phyloP scores from a whole-genome alignment of 306 rosid genomes.

The Herpetospermum pedunculosum region DNA sequence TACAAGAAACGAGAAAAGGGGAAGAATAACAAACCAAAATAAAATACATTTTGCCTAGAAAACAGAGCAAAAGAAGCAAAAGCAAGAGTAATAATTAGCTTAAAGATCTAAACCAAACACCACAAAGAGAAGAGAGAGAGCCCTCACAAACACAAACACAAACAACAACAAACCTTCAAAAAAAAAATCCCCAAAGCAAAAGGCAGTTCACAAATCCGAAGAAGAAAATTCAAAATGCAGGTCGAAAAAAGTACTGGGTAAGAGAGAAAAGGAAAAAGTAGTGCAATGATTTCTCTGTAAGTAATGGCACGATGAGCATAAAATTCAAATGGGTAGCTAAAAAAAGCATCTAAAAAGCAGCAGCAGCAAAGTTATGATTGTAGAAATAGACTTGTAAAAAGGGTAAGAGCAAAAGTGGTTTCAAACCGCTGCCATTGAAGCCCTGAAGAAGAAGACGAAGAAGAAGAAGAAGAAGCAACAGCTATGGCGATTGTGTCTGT shows the following conservation, averaged over 20 bases:
- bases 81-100: conserved; percentile 12
- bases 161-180: neutral
- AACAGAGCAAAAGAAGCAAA: conserved; percentile 9
- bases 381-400: neutral
- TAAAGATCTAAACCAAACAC: conserved; percentile 35
- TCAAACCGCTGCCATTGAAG: conserved; percentile 3
- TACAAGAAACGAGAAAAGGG: neutral
- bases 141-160: neutral
- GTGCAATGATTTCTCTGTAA: conserved; percentile 6
- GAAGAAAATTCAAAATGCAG: conserved; percentile 4
- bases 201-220: neutral
- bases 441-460: neutral
- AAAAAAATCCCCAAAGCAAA: neutral
- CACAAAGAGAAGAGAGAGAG: no score
- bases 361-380: conserved; percentile 6
- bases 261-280: neutral
- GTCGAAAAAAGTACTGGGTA: neutral
- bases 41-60: neutral
- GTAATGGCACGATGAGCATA: conserved; percentile 12
- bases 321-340: conserved; percentile 16
- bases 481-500: neutral
- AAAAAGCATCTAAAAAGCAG: neutral
- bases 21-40: neutral
- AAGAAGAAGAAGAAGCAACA: neutral
- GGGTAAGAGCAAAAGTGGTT: neutral